Conservation (phyloP, 1,139 yeast genomes). For the Wickerhamomyces sp. region DNA sequence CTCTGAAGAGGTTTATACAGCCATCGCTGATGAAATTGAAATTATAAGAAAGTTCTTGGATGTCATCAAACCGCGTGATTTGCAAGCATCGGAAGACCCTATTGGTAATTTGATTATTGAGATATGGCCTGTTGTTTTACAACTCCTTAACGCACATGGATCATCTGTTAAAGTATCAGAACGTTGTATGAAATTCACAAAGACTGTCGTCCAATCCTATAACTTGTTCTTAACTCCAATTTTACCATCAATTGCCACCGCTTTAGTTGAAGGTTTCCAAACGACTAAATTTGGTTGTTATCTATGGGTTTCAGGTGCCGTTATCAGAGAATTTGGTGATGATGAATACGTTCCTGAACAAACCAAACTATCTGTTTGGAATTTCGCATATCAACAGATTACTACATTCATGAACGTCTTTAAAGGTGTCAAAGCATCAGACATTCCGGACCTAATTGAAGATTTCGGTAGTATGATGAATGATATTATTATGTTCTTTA, state of each 20-base stretch:
- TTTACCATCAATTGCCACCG: constrained; percentile 58
- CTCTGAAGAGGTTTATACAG: constrained; percentile 36
- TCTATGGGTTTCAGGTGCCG: constrained; percentile 84
- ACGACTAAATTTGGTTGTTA: constrained; percentile 74
- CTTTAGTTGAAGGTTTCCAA: constrained; percentile 65
- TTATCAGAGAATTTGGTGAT: constrained; percentile 75
- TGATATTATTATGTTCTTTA: constrained; percentile 77
- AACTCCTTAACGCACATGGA: constrained; percentile 51
- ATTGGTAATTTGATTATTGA: constrained; percentile 53
- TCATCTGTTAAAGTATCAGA: constrained; percentile 62
- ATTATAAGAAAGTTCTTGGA: constrained; percentile 66
- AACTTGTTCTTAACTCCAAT: constrained; percentile 60
- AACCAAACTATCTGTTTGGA: constrained; percentile 43
- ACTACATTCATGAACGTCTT: constrained; percentile 36
- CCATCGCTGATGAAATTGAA: constrained; percentile 75
- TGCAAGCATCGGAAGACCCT: constrained; percentile 40
- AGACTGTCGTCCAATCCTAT: constrained; percentile 64
- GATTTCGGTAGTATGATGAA: constrained; percentile 84
- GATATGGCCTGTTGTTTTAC: constrained; percentile 55
- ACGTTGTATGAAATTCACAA: constrained; percentile 63
- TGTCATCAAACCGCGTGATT: constrained; percentile 45
- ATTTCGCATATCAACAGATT: constrained; percentile 44
- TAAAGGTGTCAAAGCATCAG: constrained; percentile 29
- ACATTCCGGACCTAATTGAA: constrained; percentile 76
- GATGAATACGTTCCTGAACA: constrained; percentile 42